phyloP scores from a whole-genome alignment of 2,329 filamentous ascomycete species.

The Hypoxylon sp. region DNA sequence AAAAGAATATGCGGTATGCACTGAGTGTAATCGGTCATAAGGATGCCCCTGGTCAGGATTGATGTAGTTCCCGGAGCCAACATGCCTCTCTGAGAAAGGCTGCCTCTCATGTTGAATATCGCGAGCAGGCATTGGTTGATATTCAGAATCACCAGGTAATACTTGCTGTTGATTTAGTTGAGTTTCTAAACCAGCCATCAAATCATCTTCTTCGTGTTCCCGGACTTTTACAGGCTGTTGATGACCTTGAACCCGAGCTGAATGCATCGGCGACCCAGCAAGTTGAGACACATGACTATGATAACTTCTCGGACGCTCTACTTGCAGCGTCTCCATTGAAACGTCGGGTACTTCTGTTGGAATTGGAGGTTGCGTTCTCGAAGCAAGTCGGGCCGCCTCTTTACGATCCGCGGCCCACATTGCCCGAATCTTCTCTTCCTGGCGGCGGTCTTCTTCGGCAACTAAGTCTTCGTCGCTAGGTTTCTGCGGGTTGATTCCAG shows the following conservation, averaged over 20 bases:
- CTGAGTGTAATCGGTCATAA: constrained; percentile 51
- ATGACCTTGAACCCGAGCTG: constrained; percentile 4
- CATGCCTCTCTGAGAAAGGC: constrained; percentile 32
- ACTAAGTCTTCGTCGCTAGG: constrained; percentile 46
- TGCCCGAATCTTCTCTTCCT: constrained; percentile 53
- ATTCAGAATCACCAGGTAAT: constrained; percentile 6
- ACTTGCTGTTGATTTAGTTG: constrained; percentile 48
- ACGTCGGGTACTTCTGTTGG: constrained; percentile 11
- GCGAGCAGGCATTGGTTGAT: constrained; percentile 6
- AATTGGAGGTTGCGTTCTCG: constrained; percentile 40
- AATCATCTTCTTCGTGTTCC: constrained; percentile 46
- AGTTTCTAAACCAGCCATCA: constrained; percentile 50
- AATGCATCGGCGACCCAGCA: constrained; percentile 4
- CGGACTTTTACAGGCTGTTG: not conserved
- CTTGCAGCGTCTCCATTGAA: not conserved
- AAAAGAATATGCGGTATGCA: constrained; percentile 55
- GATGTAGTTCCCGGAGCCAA: constrained; percentile 36
- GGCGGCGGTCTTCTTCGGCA: constrained; percentile 50
- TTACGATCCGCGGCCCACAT: constrained; percentile 55
- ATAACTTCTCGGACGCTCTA: constrained; percentile 1
- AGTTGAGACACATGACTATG: constrained; percentile 1
- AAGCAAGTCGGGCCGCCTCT: constrained; percentile 50
- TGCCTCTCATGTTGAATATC: constrained; percentile 23
- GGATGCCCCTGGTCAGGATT: constrained; percentile 46
- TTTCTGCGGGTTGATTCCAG: constrained; percentile 34